phyloP scores from a whole-genome alignment of 1,284 basidiomycete genomes.

The Heterobasidion annosum region DNA sequence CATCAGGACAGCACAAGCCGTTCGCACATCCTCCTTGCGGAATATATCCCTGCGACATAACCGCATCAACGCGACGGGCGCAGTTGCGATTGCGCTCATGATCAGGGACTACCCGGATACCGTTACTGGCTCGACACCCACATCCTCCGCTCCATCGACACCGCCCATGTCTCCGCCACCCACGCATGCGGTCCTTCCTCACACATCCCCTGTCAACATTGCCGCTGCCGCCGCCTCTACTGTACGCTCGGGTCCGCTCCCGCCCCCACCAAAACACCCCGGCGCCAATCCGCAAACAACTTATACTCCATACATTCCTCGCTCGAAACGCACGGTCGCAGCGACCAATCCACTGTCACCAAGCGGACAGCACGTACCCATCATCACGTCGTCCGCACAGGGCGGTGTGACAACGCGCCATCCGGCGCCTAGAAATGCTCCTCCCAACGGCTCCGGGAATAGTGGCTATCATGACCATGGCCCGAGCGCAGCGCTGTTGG shows the following conservation, averaged over 20 bases:
- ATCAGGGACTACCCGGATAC: constrained; percentile 89
- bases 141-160: constrained; percentile 19
- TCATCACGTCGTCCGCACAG: constrained; percentile 67
- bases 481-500: constrained; percentile 65
- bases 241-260: constrained; percentile 31
- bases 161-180: constrained; percentile 18
- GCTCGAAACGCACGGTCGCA: constrained; percentile 36
- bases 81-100: constrained; percentile 90
- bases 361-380: constrained; percentile 48
- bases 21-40: constrained; percentile 74
- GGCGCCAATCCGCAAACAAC: constrained; percentile 51
- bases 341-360: constrained; percentile 42
- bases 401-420: constrained; percentile 75
- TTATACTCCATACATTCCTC: constrained; percentile 75
- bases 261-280: constrained; percentile 54
- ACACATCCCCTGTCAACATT: constrained; percentile 1
- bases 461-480: constrained; percentile 30
- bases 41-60: constrained; percentile 87
- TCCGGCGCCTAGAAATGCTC: constrained; percentile 20
- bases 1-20: constrained; percentile 51
- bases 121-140: constrained; percentile 21
- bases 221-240: neutral
- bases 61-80: constrained; percentile 73
- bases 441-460: constrained; percentile 3
- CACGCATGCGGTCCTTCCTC: constrained; percentile 9